Base-by-base conservation (phyloP, 352 stramenopile species). In the Pythium aquatile region DNA sequence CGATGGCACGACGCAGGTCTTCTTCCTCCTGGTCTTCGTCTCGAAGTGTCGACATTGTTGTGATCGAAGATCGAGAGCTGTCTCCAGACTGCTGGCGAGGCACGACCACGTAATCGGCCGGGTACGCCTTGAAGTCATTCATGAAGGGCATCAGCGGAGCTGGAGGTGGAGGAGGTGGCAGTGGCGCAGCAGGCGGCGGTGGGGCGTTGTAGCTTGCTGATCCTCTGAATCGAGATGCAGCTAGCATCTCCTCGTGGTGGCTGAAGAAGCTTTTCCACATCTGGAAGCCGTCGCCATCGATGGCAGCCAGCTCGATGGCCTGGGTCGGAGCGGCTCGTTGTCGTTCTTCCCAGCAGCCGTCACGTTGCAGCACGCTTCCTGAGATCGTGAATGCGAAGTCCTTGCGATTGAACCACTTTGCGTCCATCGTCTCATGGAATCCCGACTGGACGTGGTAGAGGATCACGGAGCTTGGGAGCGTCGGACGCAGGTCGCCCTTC, bases 401-500 rank as follows among this genome's bases (percentile, higher is more conserved):
- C 52, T 91, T 91, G 24, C 69, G 73, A 56, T 85, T 89, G 66
- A 93, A 91, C 82, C 82, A 91, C 57, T 87, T 88, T 35, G 57
- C 62, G 63, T 91, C 82, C 13, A 54, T 76, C 2, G 64, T 68
- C 16, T 75, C 59, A 29, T 68, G 55, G 65, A 91, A 74, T 10
- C 80, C 83, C 29, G 60, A 61, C 17, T 74, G 73, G 26, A 88
- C 73, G 16, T 85, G 82, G 52, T 81, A 90, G 16, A 93, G 51
- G 59, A 91, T 70, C 20, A 91, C 81, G 1, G 75, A 77, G 17
- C 66, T 76, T 17, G 85, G 85, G 24, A 79, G 83, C 49, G 79
- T 77, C 1, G 81, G 80, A 1, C 84, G 79, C 32, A 74, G 60
- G 11, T 69, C 69, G 6, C 64, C 71, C 28, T 79, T 71, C 46